These are phyloP conservation scores for Bacterosira constricta DNA, from an alignment of 108 stramenopile species.

Conservation along the genomic window DNA sequence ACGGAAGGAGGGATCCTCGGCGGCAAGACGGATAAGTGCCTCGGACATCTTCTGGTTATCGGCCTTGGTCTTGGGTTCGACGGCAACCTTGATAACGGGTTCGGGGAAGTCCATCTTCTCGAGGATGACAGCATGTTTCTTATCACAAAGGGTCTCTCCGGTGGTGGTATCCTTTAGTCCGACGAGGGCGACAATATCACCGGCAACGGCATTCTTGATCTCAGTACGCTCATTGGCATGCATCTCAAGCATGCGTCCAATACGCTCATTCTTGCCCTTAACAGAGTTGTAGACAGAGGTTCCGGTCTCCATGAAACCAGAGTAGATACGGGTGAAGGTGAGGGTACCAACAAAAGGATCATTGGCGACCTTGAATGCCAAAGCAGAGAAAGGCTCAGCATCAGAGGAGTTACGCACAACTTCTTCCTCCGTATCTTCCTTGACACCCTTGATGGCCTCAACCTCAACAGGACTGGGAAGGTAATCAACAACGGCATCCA, in stretches of 20 bases:
- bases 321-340: constrained; percentile 96
- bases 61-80: constrained; percentile 94
- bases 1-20: constrained; percentile 98
- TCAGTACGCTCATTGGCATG: constrained; percentile 96
- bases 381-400: constrained; percentile 90
- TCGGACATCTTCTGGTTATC: constrained; percentile 96
- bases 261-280: constrained; percentile 97
- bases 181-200: constrained; percentile 95
- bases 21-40: constrained; percentile 92
- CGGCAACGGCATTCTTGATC: constrained; percentile 92
- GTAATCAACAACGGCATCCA: constrained; percentile 98
- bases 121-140: constrained; percentile 80
- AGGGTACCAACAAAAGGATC: constrained; percentile 96
- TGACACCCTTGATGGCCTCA: constrained; percentile 89
- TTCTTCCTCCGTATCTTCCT: constrained; percentile 68
- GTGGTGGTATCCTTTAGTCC: constrained; percentile 97
- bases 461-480: constrained; percentile 98
- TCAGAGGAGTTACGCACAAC: constrained; percentile 80
- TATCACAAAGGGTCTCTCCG: constrained; percentile 95
- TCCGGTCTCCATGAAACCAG: constrained; percentile 92
- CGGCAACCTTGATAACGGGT: constrained; percentile 97
- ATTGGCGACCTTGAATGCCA: constrained; percentile 98
- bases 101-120: constrained; percentile 99
- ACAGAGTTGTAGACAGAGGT: constrained; percentile 95
- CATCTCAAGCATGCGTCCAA: constrained; percentile 98